These are phyloP conservation scores for Leucoagaricus sp. DNA, from an alignment of 1,284 basidiomycete genomes.

Conservation along the genomic window DNA sequence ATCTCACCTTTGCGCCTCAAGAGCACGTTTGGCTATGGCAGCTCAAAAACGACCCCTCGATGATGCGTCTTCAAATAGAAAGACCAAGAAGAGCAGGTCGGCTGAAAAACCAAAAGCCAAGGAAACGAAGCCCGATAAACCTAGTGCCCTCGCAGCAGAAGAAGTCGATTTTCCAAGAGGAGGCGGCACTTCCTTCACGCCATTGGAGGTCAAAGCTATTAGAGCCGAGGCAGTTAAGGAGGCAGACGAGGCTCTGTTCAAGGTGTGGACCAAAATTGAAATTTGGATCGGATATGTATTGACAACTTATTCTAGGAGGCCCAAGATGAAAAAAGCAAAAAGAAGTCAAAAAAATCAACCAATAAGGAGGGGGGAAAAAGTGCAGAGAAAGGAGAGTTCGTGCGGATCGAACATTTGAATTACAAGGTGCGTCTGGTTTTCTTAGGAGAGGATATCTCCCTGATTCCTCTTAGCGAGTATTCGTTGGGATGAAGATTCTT, in stretches of 20 bases:
- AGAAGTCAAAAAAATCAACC: constrained; percentile 39
- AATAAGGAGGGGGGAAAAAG: constrained; percentile 48
- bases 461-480: constrained; percentile 61
- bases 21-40: constrained; percentile 43
- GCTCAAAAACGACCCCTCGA: constrained; percentile 63
- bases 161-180: constrained; percentile 97
- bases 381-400: constrained; percentile 35
- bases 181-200: constrained; percentile 80
- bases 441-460: constrained; percentile 2
- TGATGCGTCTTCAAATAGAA: constrained; percentile 46
- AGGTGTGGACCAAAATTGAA: constrained; percentile 44
- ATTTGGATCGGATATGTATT: constrained; percentile 7
- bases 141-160: constrained; percentile 54
- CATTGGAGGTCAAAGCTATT: constrained; percentile 88
- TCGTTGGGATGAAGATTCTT: constrained; percentile 85
- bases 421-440: constrained; percentile 69
- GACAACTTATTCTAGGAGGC: constrained; percentile 31
- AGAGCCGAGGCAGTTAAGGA: constrained; percentile 85
- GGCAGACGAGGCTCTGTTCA: constrained; percentile 79
- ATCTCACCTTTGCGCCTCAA: not conserved
- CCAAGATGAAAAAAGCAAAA: constrained; percentile 39
- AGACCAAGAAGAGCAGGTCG: constrained; percentile 50
- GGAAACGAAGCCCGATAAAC: constrained; percentile 14
- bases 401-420: constrained; percentile 89
- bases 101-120: constrained; percentile 31